Conservation (phyloP, 345 rosid species). For the Ceriops tagal region DNA sequence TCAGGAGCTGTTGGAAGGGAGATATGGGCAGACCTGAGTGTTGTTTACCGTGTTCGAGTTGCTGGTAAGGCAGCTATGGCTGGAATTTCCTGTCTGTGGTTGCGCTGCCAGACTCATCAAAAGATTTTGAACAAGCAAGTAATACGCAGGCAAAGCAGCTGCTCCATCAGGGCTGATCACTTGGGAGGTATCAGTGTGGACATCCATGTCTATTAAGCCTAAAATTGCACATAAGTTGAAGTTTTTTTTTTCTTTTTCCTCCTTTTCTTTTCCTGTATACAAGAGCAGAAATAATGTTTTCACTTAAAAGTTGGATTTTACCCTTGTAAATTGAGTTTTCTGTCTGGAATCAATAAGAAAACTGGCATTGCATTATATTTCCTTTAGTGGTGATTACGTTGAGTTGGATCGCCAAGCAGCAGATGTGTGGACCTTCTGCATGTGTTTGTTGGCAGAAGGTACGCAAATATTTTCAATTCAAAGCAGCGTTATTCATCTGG, state of each 20-base stretch:
- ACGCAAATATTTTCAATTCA: no score
- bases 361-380: not conserved
- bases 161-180: constrained; percentile 30
- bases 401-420: not conserved
- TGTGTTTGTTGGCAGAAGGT: no score
- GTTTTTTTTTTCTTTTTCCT: constrained; percentile 1
- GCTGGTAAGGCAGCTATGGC: constrained; percentile 63
- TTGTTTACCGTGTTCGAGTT: constrained; percentile 61
- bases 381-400: not conserved
- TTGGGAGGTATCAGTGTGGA: constrained; percentile 70
- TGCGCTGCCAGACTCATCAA: constrained; percentile 49
- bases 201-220: constrained; percentile 67
- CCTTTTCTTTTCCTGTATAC: constrained; percentile 8
- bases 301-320: not conserved
- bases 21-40: constrained; percentile 64
- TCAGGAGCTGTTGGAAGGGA: constrained; percentile 33
- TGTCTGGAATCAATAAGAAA: not conserved
- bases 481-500: no score
- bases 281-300: constrained; percentile 27
- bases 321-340: constrained; percentile 27
- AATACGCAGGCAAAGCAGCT: constrained; percentile 31
- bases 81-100: constrained; percentile 74
- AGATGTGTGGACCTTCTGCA: no score
- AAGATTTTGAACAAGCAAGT: constrained; percentile 47
- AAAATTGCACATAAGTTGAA: constrained; percentile 14